Conservation (phyloP, 2,329 filamentous ascomycete genomes). For the Neonectria ditissima region DNA sequence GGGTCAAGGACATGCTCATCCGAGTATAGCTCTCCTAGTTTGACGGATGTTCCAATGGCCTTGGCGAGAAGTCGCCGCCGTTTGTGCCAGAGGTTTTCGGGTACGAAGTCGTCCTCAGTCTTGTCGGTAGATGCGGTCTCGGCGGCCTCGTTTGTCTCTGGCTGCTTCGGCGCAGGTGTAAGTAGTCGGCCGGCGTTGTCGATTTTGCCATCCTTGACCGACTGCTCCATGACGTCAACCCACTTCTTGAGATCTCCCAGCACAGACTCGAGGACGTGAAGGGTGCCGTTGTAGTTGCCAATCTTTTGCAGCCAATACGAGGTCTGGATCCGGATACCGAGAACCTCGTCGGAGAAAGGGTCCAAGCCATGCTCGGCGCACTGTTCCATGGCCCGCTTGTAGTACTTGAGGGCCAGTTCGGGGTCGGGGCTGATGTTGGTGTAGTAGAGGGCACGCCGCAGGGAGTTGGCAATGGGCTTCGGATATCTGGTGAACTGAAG, state of each 20-base stretch:
- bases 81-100: conserved; percentile 66
- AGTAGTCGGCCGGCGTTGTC: conserved; percentile 53
- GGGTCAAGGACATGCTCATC: conserved; percentile 79
- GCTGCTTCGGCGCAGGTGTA: conserved; percentile 30
- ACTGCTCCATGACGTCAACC: conserved; percentile 67
- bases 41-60: conserved; percentile 80
- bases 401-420: conserved; percentile 83
- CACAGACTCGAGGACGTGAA: conserved; percentile 83
- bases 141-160: conserved; percentile 16
- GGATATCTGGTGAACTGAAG: conserved; percentile 70
- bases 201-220: conserved; percentile 59
- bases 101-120: conserved; percentile 42
- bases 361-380: conserved; percentile 83
- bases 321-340: conserved; percentile 88
- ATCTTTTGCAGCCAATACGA: conserved; percentile 84
- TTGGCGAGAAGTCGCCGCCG: conserved; percentile 78
- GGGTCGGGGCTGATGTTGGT: conserved; percentile 82
- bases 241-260: conserved; percentile 75
- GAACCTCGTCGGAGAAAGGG: conserved; percentile 89
- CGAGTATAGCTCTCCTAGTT: conserved; percentile 86
- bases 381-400: conserved; percentile 80
- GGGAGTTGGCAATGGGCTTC: conserved; percentile 77
- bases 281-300: conserved; percentile 75
- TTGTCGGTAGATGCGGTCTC: conserved; percentile 32
- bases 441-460: conserved; percentile 89